Evolutionary conservation across 106 monocot species (phyloP).

Genomic region (Dendrobium huoshanense): DNA sequence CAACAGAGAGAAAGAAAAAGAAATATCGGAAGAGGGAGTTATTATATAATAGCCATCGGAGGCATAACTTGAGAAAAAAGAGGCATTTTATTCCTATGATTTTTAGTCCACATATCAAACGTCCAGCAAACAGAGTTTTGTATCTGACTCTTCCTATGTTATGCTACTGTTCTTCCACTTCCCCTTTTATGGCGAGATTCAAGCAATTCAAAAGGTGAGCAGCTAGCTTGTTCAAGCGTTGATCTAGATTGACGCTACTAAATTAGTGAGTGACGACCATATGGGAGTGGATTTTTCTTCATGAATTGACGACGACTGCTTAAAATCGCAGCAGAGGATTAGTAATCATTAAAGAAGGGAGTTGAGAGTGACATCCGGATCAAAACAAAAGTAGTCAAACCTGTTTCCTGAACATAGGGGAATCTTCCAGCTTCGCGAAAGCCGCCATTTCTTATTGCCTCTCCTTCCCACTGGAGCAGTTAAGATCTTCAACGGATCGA

Average conservation of each 20-base stretch:
- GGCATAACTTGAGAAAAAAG: not conserved
- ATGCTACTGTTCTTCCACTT: not conserved
- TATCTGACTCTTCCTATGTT: not conserved
- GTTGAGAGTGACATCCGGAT: not conserved
- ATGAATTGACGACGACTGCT: not conserved
- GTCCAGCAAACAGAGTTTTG: not conserved
- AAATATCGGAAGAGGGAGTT: not conserved
- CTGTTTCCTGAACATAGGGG: constrained; percentile 11
- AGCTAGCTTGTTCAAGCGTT: not conserved
- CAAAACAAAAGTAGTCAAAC: not conserved
- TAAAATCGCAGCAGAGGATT: not conserved
- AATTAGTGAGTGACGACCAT: not conserved
- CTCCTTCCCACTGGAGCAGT: not conserved
- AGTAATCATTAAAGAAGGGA: not conserved
- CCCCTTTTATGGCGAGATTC: not conserved
- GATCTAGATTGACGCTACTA: not conserved
- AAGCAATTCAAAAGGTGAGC: not conserved
- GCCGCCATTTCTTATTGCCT: not conserved
- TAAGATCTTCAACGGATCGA: not conserved
- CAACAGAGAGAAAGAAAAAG: not conserved
- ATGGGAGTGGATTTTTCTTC: not conserved
- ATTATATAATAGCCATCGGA: not conserved
- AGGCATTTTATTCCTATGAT: not conserved
- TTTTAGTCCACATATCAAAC: not conserved
- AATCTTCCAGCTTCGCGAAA: constrained; percentile 10